Conservation (phyloP, 169 alveolate genomes). For the Amoebophrya sp. region DNA sequence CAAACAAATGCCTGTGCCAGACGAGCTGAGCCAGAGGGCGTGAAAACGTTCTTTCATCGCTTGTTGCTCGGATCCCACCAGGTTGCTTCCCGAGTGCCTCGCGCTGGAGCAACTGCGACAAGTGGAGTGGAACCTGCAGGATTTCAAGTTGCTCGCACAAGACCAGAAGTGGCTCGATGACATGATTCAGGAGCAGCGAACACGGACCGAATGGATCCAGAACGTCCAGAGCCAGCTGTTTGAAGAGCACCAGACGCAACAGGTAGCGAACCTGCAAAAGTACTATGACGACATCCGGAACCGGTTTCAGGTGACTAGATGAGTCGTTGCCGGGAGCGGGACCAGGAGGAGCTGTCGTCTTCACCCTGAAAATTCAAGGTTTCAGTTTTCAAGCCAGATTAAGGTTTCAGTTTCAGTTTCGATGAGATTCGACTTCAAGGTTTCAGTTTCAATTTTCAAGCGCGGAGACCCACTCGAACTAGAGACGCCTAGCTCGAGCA, state of each 20-base stretch:
- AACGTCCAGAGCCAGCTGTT: not conserved
- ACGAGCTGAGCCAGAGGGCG: no score
- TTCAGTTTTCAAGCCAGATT: no score
- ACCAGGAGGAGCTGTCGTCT: no score
- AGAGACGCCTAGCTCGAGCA: no score
- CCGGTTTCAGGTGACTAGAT: not conserved
- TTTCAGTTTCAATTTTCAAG: no score
- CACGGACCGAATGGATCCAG: not conserved
- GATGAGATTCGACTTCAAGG: no score
- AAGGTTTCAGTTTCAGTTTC: no score
- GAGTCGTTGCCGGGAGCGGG: no score
- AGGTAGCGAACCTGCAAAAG: not conserved
- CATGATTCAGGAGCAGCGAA: not conserved
- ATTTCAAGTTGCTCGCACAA: not conserved
- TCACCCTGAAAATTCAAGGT: no score
- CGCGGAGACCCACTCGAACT: no score
- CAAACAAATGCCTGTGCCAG: no score
- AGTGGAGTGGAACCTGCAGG: not conserved
- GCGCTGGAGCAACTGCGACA: slow-evolving; percentile 1
- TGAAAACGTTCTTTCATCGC: no score
- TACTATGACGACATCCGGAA: not conserved
- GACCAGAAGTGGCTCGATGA: slow-evolving; percentile 3
- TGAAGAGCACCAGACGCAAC: not conserved
- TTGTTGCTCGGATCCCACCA: not conserved
- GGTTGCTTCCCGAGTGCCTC: not conserved